Evolutionary conservation across 2,329 filamentous ascomycete species (phyloP).

Genomic region (Epichloe sp.): DNA sequence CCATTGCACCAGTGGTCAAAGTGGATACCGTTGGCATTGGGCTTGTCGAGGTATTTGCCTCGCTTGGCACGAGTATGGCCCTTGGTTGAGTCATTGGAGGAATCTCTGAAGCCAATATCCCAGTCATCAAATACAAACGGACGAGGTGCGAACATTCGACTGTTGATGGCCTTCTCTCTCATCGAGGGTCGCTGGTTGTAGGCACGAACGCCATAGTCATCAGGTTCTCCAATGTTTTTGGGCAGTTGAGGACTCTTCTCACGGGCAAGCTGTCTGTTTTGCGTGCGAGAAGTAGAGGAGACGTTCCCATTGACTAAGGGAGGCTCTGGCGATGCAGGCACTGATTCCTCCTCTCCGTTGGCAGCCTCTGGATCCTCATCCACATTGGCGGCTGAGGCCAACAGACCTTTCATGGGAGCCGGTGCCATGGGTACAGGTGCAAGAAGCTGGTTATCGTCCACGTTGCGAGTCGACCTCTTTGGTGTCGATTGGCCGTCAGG

Average conservation of each 20-base stretch:
- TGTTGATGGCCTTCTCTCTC: slow-evolving; percentile 33
- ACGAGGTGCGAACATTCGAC: slow-evolving; percentile 36
- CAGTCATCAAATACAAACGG: slow-evolving; percentile 34
- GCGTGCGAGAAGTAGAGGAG: slow-evolving; percentile 11
- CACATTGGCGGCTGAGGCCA: slow-evolving; percentile 25
- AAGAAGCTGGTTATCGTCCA: slow-evolving; percentile 15
- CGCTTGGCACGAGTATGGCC: slow-evolving; percentile 39
- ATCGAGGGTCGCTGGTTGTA: slow-evolving; percentile 26
- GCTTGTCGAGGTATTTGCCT: slow-evolving; percentile 39
- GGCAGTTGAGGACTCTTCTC: slow-evolving; percentile 26
- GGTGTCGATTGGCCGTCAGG: slow-evolving; percentile 34
- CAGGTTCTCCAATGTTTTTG: slow-evolving; percentile 30
- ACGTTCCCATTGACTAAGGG: slow-evolving; percentile 15
- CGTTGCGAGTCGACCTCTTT: slow-evolving; percentile 31
- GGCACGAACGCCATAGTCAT: slow-evolving; percentile 38
- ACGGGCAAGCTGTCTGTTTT: slow-evolving; percentile 19
- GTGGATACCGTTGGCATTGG: slow-evolving; percentile 40
- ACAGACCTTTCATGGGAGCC: slow-evolving; percentile 24
- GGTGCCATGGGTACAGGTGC: slow-evolving; percentile 14
- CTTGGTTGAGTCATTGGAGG: slow-evolving; percentile 40
- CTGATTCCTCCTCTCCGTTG: slow-evolving; percentile 22
- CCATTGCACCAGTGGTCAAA: slow-evolving; percentile 39
- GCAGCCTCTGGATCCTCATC: slow-evolving; percentile 21
- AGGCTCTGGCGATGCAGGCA: slow-evolving; percentile 24
- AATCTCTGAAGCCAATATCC: slow-evolving; percentile 48